These are phyloP conservation scores for Alternaria dauci DNA, from an alignment of 2,329 filamentous ascomycete genomes.

Conservation along the genomic window DNA sequence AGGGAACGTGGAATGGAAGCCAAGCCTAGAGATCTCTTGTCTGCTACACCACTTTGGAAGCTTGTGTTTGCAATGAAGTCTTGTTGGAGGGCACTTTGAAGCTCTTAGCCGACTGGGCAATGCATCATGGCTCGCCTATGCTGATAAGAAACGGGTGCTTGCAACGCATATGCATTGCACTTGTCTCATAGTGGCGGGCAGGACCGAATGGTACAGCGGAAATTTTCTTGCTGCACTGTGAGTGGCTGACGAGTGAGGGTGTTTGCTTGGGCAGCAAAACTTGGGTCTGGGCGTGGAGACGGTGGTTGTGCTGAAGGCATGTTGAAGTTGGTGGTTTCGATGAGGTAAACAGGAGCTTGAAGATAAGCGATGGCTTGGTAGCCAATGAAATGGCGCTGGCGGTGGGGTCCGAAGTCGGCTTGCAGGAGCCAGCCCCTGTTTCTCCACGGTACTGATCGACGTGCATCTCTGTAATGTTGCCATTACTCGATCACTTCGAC, in stretches of 20 bases:
- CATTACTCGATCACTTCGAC: conserved; percentile 28
- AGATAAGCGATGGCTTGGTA: conserved; percentile 28
- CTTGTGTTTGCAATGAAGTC: conserved; percentile 18
- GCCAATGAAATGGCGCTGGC: conserved; percentile 23
- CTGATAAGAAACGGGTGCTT: conserved; percentile 30
- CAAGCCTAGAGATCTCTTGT: conserved; percentile 17
- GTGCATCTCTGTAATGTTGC: conserved; percentile 7
- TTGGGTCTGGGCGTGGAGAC: conserved; percentile 29
- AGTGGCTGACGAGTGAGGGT: conserved; percentile 17
- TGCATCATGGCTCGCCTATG: conserved; percentile 22
- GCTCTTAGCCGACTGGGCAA: conserved; percentile 17
- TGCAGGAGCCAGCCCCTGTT: conserved; percentile 6
- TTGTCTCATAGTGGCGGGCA: conserved; percentile 15
- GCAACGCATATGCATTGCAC: background rate
- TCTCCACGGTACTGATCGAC: conserved; percentile 21
- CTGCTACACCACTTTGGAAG: conserved; percentile 8
- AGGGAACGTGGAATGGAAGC: conserved; percentile 9
- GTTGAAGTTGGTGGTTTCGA: conserved; percentile 29
- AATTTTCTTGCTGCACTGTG: conserved; percentile 8
- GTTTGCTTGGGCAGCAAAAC: background rate
- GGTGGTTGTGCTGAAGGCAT: background rate
- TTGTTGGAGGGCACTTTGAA: conserved; percentile 4
- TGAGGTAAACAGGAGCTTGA: conserved; percentile 35
- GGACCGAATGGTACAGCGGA: conserved; percentile 16
- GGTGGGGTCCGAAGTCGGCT: conserved; percentile 14